Percentiles rank a stretch among this genome's conserved stretches.
These are phyloP conservation scores for Epichloe sibirici DNA, from an alignment of 2,329 filamentous ascomycete genomes.

Conservation along the genomic window DNA sequence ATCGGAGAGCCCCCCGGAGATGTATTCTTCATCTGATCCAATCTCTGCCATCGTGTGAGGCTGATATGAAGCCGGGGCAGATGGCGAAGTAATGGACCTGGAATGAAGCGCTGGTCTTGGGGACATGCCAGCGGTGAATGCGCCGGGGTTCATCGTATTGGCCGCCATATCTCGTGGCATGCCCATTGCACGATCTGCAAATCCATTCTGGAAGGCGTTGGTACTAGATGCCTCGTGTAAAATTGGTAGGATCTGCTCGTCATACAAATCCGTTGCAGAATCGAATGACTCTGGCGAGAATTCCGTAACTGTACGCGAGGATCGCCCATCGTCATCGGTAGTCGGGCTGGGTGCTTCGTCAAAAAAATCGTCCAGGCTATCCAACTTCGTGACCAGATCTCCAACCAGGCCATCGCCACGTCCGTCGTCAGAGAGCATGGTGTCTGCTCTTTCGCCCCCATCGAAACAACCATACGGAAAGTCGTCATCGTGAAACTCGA, in stretches of 20 bases:
- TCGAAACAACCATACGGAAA: conserved; percentile 73
- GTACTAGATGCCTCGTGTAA: conserved; percentile 74
- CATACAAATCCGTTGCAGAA: conserved; percentile 72
- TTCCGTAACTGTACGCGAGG: conserved; percentile 51
- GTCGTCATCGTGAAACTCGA: conserved; percentile 88
- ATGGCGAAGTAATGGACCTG: conserved; percentile 76
- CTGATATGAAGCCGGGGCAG: conserved; percentile 42
- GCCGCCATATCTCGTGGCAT: conserved; percentile 46
- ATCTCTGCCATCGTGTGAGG: conserved; percentile 44
- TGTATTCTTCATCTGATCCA: conserved; percentile 64
- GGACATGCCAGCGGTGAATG: conserved; percentile 35
- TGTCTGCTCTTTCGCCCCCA: conserved; percentile 61
- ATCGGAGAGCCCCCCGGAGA: conserved; percentile 65
- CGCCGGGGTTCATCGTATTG: conserved; percentile 51
- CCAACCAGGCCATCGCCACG: conserved; percentile 56
- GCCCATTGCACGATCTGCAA: conserved; percentile 58
- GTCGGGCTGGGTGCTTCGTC: conserved; percentile 54
- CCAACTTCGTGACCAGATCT: conserved; percentile 70
- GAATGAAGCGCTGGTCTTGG: conserved; percentile 60
- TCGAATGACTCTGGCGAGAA: conserved; percentile 56
- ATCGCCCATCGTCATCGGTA: conserved; percentile 43
- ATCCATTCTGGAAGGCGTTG: conserved; percentile 77
- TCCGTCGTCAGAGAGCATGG: conserved; percentile 82
- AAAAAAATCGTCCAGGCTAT: conserved; percentile 73
- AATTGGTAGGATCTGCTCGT: conserved; percentile 85